These are phyloP conservation scores for Sclerotinia glacialis DNA, from an alignment of 2,329 filamentous ascomycete species.

Conservation along the genomic window DNA sequence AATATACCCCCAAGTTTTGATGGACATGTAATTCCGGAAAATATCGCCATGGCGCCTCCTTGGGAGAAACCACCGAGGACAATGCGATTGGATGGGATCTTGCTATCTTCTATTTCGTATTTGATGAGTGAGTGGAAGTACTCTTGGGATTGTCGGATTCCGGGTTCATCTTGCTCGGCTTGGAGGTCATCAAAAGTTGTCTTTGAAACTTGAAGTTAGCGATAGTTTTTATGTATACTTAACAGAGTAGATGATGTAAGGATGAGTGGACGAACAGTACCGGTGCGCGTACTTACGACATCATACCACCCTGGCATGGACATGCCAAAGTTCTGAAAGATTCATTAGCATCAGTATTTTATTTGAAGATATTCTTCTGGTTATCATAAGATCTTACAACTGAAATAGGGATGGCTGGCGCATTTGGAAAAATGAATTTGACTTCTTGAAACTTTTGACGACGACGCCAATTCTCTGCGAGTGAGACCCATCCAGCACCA, in stretches of 20 bases:
- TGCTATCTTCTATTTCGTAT: conserved; percentile 68
- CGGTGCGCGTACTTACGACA: conserved; percentile 52
- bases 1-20: conserved; percentile 84
- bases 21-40: conserved; percentile 70
- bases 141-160: conserved; percentile 68
- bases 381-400: conserved; percentile 47
- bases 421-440: conserved; percentile 91
- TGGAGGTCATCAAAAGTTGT: conserved; percentile 47
- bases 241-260: background rate
- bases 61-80: conserved; percentile 83
- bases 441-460: conserved; percentile 81
- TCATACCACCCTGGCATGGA: conserved; percentile 88
- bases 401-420: conserved; percentile 83
- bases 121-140: conserved; percentile 80
- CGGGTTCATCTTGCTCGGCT: conserved; percentile 62
- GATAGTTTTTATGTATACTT: background rate
- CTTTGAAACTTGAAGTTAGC: conserved; percentile 30
- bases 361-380: background rate
- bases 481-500: conserved; percentile 72
- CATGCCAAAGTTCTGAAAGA: conserved; percentile 66
- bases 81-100: conserved; percentile 79
- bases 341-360: conserved; percentile 18
- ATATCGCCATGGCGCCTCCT: conserved; percentile 82
- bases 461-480: conserved; percentile 84
- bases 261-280: conserved; percentile 31